Base-by-base conservation (phyloP, 371 early-diverging fungal species). In the Mortierella sp. region DNA sequence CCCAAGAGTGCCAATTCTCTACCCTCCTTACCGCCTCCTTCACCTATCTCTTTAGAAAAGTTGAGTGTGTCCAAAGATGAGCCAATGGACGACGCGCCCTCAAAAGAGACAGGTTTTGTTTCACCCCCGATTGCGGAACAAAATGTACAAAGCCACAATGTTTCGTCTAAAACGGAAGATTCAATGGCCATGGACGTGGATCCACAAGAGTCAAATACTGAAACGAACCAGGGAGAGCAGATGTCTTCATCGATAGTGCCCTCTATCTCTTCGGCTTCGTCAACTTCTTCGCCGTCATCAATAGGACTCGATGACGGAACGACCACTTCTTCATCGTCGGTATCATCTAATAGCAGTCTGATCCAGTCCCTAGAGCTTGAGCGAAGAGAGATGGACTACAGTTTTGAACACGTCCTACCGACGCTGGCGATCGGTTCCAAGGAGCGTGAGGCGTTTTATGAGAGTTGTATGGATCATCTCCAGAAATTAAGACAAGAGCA, bases 371-470 rank as follows among this genome's bases (percentile, higher is more conserved):
- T 81, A 40, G 72, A 63, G 45, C 59, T 57, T 24, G 76, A 81
- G 22, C 64, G 76, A 58, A 71, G 59, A 32, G 69, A 68, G 11
- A 66, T 81, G 76, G 52, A 65, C 52, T 65, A 62, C 40, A 72
- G 62, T 1, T 75, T 81, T 21, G 67, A 69, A 33, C 58, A 66
- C 41, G 76, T 81, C 3, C 63, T 81, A 15, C 81, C 81, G 7
- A 81, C 69, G 40, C 62, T 81, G 28, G 59, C 81, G 13, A 75
- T 81, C 21, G 81, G 81, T 66, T 81, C 81, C 53, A 81, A 81
- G 65, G 81, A 81, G 50, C 81, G 81, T 15, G 81, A 81, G 57
- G 81, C 76, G 10, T 71, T 81, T 32, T 81, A 81, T 55, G 81
- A 81, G 66, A 69, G 40, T 21, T 72, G 72, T 24, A 81, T 81